phyloP scores from a whole-genome alignment of 495 filamentous ascomycete species.

The Penicillium waksmanii region DNA sequence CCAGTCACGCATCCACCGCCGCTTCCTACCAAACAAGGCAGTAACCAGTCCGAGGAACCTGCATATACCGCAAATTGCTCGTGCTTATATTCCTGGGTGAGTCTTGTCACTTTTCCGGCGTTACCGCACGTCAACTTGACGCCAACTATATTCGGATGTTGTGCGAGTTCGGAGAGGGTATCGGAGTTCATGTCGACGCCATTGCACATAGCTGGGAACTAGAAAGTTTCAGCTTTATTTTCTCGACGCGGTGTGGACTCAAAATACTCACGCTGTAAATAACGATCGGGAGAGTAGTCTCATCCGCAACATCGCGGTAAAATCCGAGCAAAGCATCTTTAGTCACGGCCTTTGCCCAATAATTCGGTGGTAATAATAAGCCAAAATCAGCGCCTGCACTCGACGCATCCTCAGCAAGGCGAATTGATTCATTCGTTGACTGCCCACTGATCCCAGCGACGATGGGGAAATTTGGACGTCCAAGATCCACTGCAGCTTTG shows the following conservation, averaged over 20 bases:
- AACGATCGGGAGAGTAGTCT: conserved; percentile 57
- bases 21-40: conserved; percentile 54
- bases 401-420: conserved; percentile 61
- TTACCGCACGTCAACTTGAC: conserved; percentile 70
- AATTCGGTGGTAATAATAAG: conserved; percentile 60
- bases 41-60: conserved; percentile 66
- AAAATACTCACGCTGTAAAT: conserved; percentile 51
- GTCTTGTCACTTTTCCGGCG: conserved; percentile 60
- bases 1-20: conserved; percentile 66
- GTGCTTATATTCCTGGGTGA: conserved; percentile 51
- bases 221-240: background rate
- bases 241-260: no score
- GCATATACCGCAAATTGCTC: conserved; percentile 62
- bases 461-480: conserved; percentile 56
- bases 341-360: conserved; percentile 61
- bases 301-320: conserved; percentile 56
- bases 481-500: conserved; percentile 56
- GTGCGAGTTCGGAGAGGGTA: conserved; percentile 50
- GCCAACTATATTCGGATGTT: conserved; percentile 58
- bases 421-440: conserved; percentile 65
- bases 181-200: conserved; percentile 66
- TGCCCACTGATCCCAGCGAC: conserved; percentile 64
- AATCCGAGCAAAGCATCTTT: conserved; percentile 58
- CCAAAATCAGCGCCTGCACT: conserved; percentile 57
- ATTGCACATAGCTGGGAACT: conserved; percentile 70